phyloP scores from a whole-genome alignment of 306 rosid species.

The Cucumis hystrix region DNA sequence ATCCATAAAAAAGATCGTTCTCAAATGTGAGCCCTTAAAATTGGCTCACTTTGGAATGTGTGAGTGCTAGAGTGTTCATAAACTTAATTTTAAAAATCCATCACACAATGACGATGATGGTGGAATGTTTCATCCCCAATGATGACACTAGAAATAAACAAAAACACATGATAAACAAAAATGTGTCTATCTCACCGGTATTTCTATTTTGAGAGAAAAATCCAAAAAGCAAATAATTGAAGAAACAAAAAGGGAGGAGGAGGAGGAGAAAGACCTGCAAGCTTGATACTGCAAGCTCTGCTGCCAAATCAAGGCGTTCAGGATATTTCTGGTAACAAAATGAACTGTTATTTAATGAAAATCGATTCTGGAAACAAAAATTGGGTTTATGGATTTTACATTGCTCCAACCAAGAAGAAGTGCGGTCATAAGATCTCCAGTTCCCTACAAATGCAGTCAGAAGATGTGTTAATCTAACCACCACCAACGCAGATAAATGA shows the following conservation, averaged over 20 bases:
- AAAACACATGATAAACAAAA: no score
- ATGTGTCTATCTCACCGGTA: neutral
- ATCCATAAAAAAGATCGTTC: no score
- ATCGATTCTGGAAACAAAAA: neutral
- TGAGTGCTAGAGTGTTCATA: neutral
- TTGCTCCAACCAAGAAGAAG: constrained; percentile 94
- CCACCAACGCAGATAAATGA: neutral
- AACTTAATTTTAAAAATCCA: no score
- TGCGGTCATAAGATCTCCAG: constrained; percentile 84
- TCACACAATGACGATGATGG: neutral
- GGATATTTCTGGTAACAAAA: constrained; percentile 51
- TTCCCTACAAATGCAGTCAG: constrained; percentile 45
- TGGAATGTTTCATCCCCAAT: neutral
- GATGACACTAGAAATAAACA: neutral
- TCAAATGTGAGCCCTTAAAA: no score
- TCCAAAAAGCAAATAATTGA: neutral
- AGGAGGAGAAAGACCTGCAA: constrained; percentile 46
- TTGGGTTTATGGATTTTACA: constrained; percentile 32
- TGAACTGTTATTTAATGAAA: constrained; percentile 1
- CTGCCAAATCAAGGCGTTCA: constrained; percentile 51
- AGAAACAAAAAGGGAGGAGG: neutral
- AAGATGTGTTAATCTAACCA: neutral
- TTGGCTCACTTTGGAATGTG: no score
- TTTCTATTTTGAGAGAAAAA: neutral
- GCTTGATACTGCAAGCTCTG: constrained; percentile 80